Conservation (phyloP, 164 flowering plant species). For the Annona cherimola region DNA sequence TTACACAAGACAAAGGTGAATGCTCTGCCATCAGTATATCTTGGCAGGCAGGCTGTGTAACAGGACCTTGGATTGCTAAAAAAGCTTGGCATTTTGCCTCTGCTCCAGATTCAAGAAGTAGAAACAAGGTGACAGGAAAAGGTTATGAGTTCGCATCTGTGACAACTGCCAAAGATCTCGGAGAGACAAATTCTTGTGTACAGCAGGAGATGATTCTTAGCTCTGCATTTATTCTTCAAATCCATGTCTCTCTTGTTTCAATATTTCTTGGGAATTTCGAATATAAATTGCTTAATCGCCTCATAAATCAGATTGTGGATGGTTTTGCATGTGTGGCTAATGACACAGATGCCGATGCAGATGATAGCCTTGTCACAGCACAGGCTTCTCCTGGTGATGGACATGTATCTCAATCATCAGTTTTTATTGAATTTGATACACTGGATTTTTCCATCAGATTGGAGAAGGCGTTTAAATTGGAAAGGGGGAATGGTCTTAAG, state of each 20-base stretch:
- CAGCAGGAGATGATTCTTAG: slow-evolving; percentile 66
- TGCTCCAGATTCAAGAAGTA: slow-evolving; percentile 35
- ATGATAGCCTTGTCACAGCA: slow-evolving; percentile 6
- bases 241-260: slow-evolving; percentile 35
- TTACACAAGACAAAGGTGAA: slow-evolving; percentile 22
- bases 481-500: slow-evolving; percentile 28
- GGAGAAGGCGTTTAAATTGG: slow-evolving; percentile 33
- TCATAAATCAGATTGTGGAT: slow-evolving; percentile 42
- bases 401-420: slow-evolving; percentile 45
- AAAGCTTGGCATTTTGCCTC: slow-evolving; percentile 60
- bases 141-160: slow-evolving; percentile 69
- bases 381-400: slow-evolving; percentile 8
- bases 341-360: slow-evolving; percentile 13
- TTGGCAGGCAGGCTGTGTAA: slow-evolving; percentile 68
- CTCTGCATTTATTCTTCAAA: slow-evolving; percentile 52
- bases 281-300: slow-evolving; percentile 34
- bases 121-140: slow-evolving; percentile 36
- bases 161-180: slow-evolving; percentile 40
- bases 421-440: slow-evolving; percentile 62
- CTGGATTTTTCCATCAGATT: slow-evolving; percentile 39
- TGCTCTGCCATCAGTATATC: slow-evolving; percentile 48
- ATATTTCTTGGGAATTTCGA: slow-evolving; percentile 40
- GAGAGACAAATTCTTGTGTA: slow-evolving; percentile 33
- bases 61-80: slow-evolving; percentile 64
- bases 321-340: slow-evolving; percentile 27